Evolutionary conservation across 371 early-diverging fungal genomes (phyloP).

Genomic region (Lichtheimia ramosa): DNA sequence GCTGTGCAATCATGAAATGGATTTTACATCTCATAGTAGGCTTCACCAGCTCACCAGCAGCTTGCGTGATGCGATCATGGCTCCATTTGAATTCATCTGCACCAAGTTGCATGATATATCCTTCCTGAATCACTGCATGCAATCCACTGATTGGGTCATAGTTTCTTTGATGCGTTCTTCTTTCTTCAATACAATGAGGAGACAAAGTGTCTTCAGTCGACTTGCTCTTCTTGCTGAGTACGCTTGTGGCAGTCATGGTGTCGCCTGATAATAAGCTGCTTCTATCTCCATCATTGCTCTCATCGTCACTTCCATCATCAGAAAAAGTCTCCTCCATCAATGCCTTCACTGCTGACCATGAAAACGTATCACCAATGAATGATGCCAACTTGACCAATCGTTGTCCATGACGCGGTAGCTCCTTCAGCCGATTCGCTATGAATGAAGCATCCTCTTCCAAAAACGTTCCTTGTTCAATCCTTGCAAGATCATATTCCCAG

Average conservation of each 20-base stretch:
- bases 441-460: slow-evolving; percentile 37
- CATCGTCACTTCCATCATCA: neutral
- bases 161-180: neutral
- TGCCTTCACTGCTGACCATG: slow-evolving; percentile 40
- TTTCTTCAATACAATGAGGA: no score
- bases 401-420: slow-evolving; percentile 38
- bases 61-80: slow-evolving; percentile 48
- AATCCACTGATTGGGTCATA: slow-evolving; percentile 41
- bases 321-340: slow-evolving; percentile 30
- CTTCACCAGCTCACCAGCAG: slow-evolving; percentile 44
- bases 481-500: slow-evolving; percentile 42
- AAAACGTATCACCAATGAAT: slow-evolving; percentile 45
- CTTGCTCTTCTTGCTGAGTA: neutral
- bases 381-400: slow-evolving; percentile 42
- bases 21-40: slow-evolving; percentile 31
- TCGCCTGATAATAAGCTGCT: neutral
- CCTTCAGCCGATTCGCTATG: slow-evolving; percentile 28
- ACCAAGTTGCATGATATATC: slow-evolving; percentile 39
- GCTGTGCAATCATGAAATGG: slow-evolving; percentile 38
- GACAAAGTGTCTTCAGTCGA: no score
- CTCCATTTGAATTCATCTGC: slow-evolving; percentile 47
- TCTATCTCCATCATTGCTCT: neutral
- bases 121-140: slow-evolving; percentile 48
- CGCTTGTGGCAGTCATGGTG: no score
- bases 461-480: slow-evolving; percentile 23